phyloP scores from a whole-genome alignment of 73 alveolate genomes.

The Blepharisma stoltei region DNA sequence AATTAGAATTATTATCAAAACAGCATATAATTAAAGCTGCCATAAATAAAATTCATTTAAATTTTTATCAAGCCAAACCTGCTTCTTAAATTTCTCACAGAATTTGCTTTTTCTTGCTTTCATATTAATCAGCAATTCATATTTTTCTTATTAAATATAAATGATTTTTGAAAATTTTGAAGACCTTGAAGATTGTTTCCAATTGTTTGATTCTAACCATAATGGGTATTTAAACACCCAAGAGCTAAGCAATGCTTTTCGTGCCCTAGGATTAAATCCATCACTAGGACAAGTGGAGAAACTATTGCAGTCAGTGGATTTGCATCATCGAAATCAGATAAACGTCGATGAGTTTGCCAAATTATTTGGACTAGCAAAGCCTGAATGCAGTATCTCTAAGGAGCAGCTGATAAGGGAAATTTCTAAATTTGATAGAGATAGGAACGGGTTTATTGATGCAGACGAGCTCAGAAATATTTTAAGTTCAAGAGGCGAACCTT shows the following conservation, averaged over 20 bases:
- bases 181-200: no score
- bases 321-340: background rate
- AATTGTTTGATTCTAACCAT: no score
- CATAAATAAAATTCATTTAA: no score
- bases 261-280: conserved; percentile 17
- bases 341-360: background rate
- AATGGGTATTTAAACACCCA: no score
- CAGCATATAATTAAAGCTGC: no score
- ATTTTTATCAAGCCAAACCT: no score
- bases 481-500: background rate
- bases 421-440: background rate
- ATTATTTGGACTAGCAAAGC: background rate
- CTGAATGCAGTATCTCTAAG: background rate
- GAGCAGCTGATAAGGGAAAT: background rate
- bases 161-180: no score
- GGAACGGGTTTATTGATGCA: background rate
- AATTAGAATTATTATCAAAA: no score
- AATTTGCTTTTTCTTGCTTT: no score
- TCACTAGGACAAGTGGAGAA: background rate
- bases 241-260: background rate
- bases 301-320: background rate
- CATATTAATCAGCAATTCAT: no score
- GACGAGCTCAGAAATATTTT: conserved; percentile 2
- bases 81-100: no score
- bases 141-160: no score